phyloP scores from a whole-genome alignment of 2,329 filamentous ascomycete species.

The Cordyceps pruinosa region DNA sequence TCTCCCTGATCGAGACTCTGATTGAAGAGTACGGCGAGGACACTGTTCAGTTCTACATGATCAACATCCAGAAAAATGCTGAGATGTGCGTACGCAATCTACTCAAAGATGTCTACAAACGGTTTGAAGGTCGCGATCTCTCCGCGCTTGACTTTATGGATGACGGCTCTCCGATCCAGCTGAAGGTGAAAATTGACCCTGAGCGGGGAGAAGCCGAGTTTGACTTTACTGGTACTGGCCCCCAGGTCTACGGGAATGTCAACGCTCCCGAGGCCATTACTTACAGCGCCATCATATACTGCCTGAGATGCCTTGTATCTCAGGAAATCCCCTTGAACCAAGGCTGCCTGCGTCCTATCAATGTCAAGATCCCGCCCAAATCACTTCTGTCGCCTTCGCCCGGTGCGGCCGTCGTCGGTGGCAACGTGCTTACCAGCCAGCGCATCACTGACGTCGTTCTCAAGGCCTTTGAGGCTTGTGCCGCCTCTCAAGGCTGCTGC shows the following conservation, averaged over 20 bases:
- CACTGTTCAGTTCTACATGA: slow-evolving; percentile 80
- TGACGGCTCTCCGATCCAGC: slow-evolving; percentile 68
- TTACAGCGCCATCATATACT: slow-evolving; percentile 84
- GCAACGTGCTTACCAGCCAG: slow-evolving; percentile 57
- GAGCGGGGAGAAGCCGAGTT: slow-evolving; percentile 72
- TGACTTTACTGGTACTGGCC: slow-evolving; percentile 72
- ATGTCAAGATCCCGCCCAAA: slow-evolving; percentile 64
- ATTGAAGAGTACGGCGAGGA: slow-evolving; percentile 73
- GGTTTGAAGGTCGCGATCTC: slow-evolving; percentile 64
- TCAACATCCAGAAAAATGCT: slow-evolving; percentile 71
- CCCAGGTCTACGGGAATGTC: slow-evolving; percentile 73
- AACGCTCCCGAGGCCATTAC: slow-evolving; percentile 79
- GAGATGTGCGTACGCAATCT: slow-evolving; percentile 67
- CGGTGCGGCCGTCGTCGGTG: slow-evolving; percentile 73
- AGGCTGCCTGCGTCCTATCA: slow-evolving; percentile 69
- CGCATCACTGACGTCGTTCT: slow-evolving; percentile 39
- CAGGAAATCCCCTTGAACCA: slow-evolving; percentile 81
- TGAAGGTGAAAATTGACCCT: slow-evolving; percentile 68
- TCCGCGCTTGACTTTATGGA: slow-evolving; percentile 76
- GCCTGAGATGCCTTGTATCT: slow-evolving; percentile 68
- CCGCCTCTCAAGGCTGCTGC: slow-evolving; percentile 71
- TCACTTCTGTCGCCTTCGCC: slow-evolving; percentile 71
- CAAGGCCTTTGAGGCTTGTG: slow-evolving; percentile 72
- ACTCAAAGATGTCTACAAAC: slow-evolving; percentile 61
- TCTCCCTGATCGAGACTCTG: slow-evolving; percentile 67